Percentiles rank a stretch among this genome's conserved stretches.
Evolutionary conservation across 139 green algal genomes (phyloP).

Genomic region (Chloropicon primus): DNA sequence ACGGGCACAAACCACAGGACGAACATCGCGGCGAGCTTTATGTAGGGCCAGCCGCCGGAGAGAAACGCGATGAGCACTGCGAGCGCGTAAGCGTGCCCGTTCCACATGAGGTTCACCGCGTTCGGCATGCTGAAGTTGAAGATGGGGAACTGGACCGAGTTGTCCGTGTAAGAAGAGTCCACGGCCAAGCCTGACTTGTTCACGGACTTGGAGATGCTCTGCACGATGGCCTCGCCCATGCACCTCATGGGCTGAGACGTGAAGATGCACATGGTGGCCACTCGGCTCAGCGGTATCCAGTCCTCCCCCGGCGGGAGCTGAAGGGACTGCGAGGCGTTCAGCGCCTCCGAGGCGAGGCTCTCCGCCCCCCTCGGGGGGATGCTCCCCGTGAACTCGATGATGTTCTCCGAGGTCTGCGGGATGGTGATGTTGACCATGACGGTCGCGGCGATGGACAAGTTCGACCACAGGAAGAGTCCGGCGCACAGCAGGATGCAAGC

Average conservation of each 20-base stretch:
- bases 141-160: not conserved
- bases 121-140: slow-evolving; percentile 12
- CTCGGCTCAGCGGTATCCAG: not conserved
- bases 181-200: not conserved
- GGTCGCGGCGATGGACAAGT: not conserved
- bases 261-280: not conserved
- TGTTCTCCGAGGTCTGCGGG: not conserved
- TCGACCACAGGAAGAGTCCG: not conserved
- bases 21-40: slow-evolving; percentile 12
- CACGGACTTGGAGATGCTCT: not conserved
- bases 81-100: slow-evolving; percentile 10
- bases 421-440: not conserved
- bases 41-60: slow-evolving; percentile 17
- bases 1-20: slow-evolving; percentile 4
- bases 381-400: not conserved
- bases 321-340: not conserved
- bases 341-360: not conserved
- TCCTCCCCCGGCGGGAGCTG: not conserved
- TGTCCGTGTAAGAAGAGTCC: not conserved
- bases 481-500: not conserved
- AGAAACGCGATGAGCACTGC: slow-evolving; percentile 12
- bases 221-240: not conserved
- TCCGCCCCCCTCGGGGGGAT: not conserved
- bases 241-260: not conserved
- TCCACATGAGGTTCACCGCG: slow-evolving; percentile 11